Evolutionary conservation across 768 basidiomycete species (phyloP).

Genomic region (Xerocomus potaroensis): DNA sequence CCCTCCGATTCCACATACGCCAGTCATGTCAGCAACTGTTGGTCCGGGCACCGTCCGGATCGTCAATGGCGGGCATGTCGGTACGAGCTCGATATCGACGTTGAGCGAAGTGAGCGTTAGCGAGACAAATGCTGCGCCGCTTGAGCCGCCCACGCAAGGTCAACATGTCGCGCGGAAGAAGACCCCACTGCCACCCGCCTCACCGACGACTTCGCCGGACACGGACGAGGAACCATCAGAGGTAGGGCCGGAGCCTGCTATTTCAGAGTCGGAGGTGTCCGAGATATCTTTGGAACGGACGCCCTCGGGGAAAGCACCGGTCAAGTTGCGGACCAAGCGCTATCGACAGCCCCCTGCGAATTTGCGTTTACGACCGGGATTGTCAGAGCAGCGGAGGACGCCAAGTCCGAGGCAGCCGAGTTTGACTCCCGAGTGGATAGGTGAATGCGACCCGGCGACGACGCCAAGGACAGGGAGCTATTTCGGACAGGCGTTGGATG

Average conservation of each 20-base stretch:
- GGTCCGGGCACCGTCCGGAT: slow-evolving; percentile 21
- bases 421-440: slow-evolving; percentile 50
- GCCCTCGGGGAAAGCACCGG: slow-evolving; percentile 35
- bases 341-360: slow-evolving; percentile 42
- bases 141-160: slow-evolving; percentile 26
- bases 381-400: slow-evolving; percentile 30
- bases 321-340: slow-evolving; percentile 51
- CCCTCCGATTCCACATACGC: slow-evolving; percentile 38
- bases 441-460: slow-evolving; percentile 44
- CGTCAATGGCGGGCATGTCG: slow-evolving; percentile 28
- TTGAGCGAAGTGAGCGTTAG: slow-evolving; percentile 22
- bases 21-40: slow-evolving; percentile 24
- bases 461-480: slow-evolving; percentile 60
- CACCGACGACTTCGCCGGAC: neutral
- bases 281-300: slow-evolving; percentile 32
- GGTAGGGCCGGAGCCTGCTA: neutral
- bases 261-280: slow-evolving; percentile 35
- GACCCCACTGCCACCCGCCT: slow-evolving; percentile 27
- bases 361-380: slow-evolving; percentile 39
- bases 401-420: slow-evolving; percentile 45
- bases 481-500: slow-evolving; percentile 23
- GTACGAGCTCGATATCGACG: slow-evolving; percentile 30
- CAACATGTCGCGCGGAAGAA: slow-evolving; percentile 37
- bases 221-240: slow-evolving; percentile 32
- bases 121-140: slow-evolving; percentile 13